Evolutionary conservation across 305 asterid genomes (phyloP).

Genomic region (Solanum chacoense): DNA sequence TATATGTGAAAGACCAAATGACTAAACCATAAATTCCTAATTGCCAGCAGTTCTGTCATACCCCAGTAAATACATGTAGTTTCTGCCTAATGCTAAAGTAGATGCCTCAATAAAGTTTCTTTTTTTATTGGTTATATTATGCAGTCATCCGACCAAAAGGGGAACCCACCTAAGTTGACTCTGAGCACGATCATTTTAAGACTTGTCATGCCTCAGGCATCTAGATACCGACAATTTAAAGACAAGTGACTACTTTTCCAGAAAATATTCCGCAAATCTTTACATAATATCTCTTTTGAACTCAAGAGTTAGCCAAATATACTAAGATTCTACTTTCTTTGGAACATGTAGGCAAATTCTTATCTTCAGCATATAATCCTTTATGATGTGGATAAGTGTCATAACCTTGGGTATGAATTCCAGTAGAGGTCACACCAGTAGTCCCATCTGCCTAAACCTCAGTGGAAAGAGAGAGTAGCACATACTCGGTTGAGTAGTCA

Average conservation of each 20-base stretch:
- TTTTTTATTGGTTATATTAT: neutral
- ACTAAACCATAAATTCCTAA: neutral
- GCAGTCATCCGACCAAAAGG: neutral
- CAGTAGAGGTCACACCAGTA: neutral
- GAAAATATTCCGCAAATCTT: neutral
- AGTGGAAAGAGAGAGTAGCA: neutral
- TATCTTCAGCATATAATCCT: neutral
- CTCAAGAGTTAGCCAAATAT: neutral
- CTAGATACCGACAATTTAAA: neutral
- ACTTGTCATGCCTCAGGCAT: neutral
- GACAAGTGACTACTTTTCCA: neutral
- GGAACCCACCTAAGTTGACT: neutral
- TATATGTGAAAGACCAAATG: neutral
- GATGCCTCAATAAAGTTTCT: neutral
- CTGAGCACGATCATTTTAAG: neutral
- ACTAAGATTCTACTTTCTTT: neutral
- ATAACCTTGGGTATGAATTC: neutral
- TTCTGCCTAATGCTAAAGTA: neutral
- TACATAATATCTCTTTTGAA: neutral
- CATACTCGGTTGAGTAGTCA: neutral
- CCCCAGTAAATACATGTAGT: neutral
- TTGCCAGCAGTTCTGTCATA: neutral
- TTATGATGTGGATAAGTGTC: neutral
- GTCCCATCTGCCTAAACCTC: neutral
- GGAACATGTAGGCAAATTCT: neutral